phyloP scores from a whole-genome alignment of 2,329 filamentous ascomycete species.

The Tricladium varicosporioides region DNA sequence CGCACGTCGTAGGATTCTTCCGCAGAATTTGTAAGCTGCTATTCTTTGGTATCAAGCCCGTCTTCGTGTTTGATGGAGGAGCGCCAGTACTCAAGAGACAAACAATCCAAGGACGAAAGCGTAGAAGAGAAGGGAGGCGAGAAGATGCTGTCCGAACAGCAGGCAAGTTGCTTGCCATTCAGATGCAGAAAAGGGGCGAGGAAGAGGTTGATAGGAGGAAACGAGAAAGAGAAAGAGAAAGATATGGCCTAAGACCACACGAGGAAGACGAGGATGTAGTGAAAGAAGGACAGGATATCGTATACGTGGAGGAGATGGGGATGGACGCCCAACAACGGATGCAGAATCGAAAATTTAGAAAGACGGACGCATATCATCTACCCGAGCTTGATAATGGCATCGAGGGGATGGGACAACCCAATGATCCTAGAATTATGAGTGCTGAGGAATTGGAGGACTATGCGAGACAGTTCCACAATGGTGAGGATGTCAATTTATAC shows the following conservation, averaged over 20 bases:
- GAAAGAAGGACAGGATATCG: conserved; percentile 65
- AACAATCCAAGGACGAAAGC: conserved; percentile 78
- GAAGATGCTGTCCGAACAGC: conserved; percentile 93
- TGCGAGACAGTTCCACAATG: conserved; percentile 84
- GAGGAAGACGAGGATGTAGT: conserved; percentile 64
- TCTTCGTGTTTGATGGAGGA: conserved; percentile 97
- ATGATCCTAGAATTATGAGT: conserved; percentile 95
- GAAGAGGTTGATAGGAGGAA: conserved; percentile 72
- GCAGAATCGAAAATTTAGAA: conserved; percentile 75
- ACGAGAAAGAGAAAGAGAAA: conserved; percentile 34
- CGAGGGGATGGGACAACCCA: conserved; percentile 80
- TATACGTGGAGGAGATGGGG: conserved; percentile 88
- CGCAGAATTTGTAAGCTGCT: conserved; percentile 96
- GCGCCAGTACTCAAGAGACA: conserved; percentile 88
- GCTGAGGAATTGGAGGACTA: conserved; percentile 93
- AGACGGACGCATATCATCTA: conserved; percentile 92
- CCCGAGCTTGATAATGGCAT: conserved; percentile 79
- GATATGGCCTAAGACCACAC: conserved; percentile 39
- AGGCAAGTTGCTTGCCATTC: conserved; percentile 84
- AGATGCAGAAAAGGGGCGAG: conserved; percentile 88
- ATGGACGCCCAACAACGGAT: conserved; percentile 76
- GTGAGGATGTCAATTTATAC: conserved; percentile 88
- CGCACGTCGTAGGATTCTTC: conserved; percentile 96
- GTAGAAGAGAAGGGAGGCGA: conserved; percentile 78
- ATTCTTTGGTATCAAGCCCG: conserved; percentile 92